Conservation (phyloP, 257 asterid species). For the Ajuga chamaepitys region DNA sequence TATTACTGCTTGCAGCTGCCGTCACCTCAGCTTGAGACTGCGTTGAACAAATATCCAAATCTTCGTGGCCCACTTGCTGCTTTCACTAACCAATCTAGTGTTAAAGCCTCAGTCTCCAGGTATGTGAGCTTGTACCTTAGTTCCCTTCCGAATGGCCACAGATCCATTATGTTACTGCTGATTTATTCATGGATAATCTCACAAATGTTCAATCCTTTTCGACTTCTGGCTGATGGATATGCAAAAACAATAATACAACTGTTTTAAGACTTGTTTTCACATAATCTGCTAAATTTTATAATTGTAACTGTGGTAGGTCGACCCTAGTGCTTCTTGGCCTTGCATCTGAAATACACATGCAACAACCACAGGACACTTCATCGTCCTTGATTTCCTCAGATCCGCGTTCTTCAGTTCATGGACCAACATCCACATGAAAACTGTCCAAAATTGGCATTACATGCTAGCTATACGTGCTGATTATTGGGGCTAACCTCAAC, state of each 20-base stretch:
- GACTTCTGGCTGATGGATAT: no score
- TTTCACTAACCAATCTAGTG: slow-evolving; percentile 53
- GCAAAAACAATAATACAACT: no score
- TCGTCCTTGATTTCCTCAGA: slow-evolving; percentile 37
- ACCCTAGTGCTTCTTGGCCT: slow-evolving; percentile 56
- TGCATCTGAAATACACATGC: slow-evolving; percentile 35
- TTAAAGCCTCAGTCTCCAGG: slow-evolving; percentile 66
- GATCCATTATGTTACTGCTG: no score
- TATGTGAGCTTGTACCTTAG: no score
- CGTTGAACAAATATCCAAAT: slow-evolving; percentile 70
- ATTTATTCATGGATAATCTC: no score
- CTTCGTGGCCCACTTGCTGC: slow-evolving; percentile 74
- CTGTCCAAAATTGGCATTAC: no score
- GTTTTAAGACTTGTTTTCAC: no score
- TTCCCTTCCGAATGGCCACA: no score
- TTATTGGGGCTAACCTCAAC: background rate
- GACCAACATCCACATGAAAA: slow-evolving; percentile 32
- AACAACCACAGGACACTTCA: slow-evolving; percentile 31
- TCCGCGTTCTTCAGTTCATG: slow-evolving; percentile 30
- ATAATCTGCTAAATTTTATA: background rate
- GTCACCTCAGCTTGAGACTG: slow-evolving; percentile 84
- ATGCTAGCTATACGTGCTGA: no score
- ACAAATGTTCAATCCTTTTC: no score
- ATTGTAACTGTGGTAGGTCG: slow-evolving; percentile 39
- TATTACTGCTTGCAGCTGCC: slow-evolving; percentile 74